Evolutionary conservation across 75 land plant species (phyloP).

Genomic region (Gnetum montanum): DNA sequence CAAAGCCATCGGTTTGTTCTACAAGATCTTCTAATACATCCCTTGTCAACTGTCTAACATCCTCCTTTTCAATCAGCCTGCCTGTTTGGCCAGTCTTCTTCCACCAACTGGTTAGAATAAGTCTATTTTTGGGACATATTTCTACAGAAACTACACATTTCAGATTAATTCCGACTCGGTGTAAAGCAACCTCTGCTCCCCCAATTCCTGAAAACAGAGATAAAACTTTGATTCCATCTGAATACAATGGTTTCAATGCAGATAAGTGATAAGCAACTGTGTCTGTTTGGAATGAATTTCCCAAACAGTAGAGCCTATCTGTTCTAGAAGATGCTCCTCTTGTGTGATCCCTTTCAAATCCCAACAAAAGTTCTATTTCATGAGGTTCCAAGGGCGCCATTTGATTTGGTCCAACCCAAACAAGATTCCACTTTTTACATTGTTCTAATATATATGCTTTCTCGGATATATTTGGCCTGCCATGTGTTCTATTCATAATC

Average conservation of each 20-base stretch:
- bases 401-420: constrained; percentile 63
- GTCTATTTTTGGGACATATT: constrained; percentile 23
- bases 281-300: constrained; percentile 64
- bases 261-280: constrained; percentile 34
- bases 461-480: constrained; percentile 20
- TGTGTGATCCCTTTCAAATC: constrained; percentile 71
- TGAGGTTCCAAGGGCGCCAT: constrained; percentile 68
- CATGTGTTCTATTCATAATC: constrained; percentile 9
- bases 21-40: constrained; percentile 31
- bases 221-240: constrained; percentile 21
- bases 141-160: constrained; percentile 32
- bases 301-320: constrained; percentile 47
- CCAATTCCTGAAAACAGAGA: constrained; percentile 38
- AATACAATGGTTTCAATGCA: constrained; percentile 24
- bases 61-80: constrained; percentile 37
- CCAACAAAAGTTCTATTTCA: constrained; percentile 58
- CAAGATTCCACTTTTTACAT: constrained; percentile 55
- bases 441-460: constrained; percentile 35
- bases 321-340: constrained; percentile 48
- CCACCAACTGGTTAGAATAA: constrained; percentile 76
- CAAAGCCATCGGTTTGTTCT: constrained; percentile 52
- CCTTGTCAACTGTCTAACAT: constrained; percentile 38
- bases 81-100: constrained; percentile 59
- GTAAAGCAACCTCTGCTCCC: constrained; percentile 35
- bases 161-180: constrained; percentile 17